Evolutionary conservation across 257 asterid genomes (phyloP).

Genomic region (Plantago major): DNA sequence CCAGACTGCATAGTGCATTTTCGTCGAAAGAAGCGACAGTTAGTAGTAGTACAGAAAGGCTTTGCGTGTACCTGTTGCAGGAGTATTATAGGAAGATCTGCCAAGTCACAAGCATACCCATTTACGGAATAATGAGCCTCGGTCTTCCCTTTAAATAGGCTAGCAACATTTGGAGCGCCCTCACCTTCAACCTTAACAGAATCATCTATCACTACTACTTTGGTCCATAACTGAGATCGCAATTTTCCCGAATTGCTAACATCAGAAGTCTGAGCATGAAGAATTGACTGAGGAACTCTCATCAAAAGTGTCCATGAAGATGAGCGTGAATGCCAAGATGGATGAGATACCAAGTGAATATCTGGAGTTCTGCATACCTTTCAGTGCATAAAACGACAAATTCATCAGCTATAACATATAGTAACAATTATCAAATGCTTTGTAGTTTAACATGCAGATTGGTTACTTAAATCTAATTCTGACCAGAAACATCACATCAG

Average conservation of each 20-base stretch:
- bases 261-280: constrained; percentile 43
- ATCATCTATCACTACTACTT: constrained; percentile 76
- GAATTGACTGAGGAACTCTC: constrained; percentile 78
- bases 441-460: no score
- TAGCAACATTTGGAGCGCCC: constrained; percentile 87
- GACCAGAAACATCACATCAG: no score
- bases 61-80: constrained; percentile 66
- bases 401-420: neutral
- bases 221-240: constrained; percentile 70
- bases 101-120: constrained; percentile 76
- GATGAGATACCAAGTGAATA: constrained; percentile 73
- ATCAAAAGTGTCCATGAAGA: constrained; percentile 89
- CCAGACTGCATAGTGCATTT: neutral
- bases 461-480: no score
- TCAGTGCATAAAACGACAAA: constrained; percentile 22
- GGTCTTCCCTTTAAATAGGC: constrained; percentile 75
- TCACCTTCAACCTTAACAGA: constrained; percentile 90
- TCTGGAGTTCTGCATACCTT: constrained; percentile 79
- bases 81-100: constrained; percentile 80
- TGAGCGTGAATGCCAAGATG: constrained; percentile 90
- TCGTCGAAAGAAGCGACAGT: neutral
- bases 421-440: no score
- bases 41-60: no score
- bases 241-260: constrained; percentile 21
- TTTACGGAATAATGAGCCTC: constrained; percentile 46